These are phyloP conservation scores for Rhododendron williamsianum DNA, from an alignment of 148 eudicot species.

Conservation along the genomic window DNA sequence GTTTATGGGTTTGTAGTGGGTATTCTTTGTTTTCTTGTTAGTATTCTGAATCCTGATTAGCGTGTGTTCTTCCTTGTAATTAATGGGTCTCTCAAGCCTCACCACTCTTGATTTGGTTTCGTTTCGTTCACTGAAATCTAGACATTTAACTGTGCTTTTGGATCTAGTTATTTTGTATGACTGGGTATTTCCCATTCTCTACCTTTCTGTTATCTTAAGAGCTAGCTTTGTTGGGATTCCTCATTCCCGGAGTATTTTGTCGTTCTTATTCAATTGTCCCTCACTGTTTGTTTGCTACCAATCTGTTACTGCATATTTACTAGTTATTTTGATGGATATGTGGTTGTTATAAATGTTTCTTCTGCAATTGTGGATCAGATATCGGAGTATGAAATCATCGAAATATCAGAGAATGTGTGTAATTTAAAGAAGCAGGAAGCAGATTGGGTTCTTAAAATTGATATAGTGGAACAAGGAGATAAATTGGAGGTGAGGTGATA, in stretches of 20 bases:
- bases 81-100: not conserved
- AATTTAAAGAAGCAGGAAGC: slow-evolving; percentile 96
- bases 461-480: slow-evolving; percentile 79
- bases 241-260: not conserved
- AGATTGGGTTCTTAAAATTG: slow-evolving; percentile 93
- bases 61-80: not conserved
- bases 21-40: not conserved
- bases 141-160: not conserved
- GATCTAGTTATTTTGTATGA: not conserved
- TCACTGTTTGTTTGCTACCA: not conserved
- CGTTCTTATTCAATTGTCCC: not conserved
- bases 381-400: slow-evolving; percentile 83
- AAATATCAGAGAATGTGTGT: slow-evolving; percentile 83
- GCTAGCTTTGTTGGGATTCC: not conserved
- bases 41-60: not conserved
- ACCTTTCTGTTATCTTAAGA: not conserved
- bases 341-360: not conserved
- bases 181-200: not conserved
- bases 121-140: not conserved
- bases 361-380: slow-evolving; percentile 35
- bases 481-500: slow-evolving; percentile 50
- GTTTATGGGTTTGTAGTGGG: not conserved
- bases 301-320: not conserved
- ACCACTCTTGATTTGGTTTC: not conserved
- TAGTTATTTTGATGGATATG: not conserved